Evolutionary conservation across 306 rosid genomes (phyloP), one percentile per base, ranked within the genome.

Genomic region (Citrullus mucosospermus): DNA sequence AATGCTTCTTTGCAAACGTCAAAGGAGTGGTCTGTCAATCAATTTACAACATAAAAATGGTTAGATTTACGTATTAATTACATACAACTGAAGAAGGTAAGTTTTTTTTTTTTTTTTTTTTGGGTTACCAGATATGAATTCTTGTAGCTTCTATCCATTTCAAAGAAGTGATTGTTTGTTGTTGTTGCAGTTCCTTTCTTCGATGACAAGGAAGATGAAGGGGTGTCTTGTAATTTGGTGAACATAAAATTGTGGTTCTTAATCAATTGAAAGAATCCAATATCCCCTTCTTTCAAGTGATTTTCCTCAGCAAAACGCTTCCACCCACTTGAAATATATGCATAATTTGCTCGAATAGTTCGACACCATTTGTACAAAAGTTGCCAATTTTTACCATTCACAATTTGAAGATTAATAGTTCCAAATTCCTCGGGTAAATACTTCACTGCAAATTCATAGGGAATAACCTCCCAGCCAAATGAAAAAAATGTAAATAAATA

Each of bases 251-350:
- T 13, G 56, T 17, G 58, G 5, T 22, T 14, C 2, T 75, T 13
- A 3, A 66, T 71, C 55, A 81, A 30, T 43, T 58, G 53, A 50
- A 85, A 85, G 1, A 78, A 53, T 43, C 87, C 79, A n/a, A 82
- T 57, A 75, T 79, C 83, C 2, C 85, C 88, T 2, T 11, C 50
- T 76, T 79, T 57, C 77, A 76, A 78, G 9, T 16, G 9, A 76
- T 82, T 82, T 15, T 76, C 77, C 56, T 36, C 9, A 0, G 30
- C 78, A 78, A 89, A 87, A 34, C 2, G 16, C 16, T 10, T 72
- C 91, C 91, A 87, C 36, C 89, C 88, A 62, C 36, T 2, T 43
- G 14, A 32, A 65, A 76, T 22, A 25, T 41, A 68, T 9, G 32
- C 75, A 18, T 4, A 43, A n/a, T 4, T 11, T 16, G 9, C n/a